Percentiles rank a stretch among this genome's conserved stretches.
Conservation (phyloP, 2,329 filamentous ascomycete species). For the Blastomyces gilchristii region DNA sequence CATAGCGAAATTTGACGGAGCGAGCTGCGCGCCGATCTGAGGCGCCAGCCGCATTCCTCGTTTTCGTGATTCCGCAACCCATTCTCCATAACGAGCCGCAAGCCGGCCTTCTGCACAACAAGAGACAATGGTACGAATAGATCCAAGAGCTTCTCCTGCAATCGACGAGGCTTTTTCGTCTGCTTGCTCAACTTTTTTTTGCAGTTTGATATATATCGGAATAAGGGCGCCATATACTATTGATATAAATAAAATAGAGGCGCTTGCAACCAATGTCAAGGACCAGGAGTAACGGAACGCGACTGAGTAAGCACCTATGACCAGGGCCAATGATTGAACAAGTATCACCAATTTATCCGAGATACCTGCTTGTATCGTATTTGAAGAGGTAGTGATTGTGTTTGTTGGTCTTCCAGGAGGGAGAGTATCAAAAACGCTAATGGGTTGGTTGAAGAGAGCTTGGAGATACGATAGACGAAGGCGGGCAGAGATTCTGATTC, state of each 20-base stretch:
- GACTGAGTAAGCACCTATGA: slow-evolving; percentile 41
- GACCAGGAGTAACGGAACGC: slow-evolving; percentile 45
- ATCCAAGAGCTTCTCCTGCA: slow-evolving; percentile 34
- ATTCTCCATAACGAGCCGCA: slow-evolving; percentile 27
- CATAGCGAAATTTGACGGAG: slow-evolving; percentile 28
- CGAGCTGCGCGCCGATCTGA: slow-evolving; percentile 25
- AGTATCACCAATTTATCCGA: slow-evolving; percentile 42
- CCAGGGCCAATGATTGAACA: slow-evolving; percentile 33
- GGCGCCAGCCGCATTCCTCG: slow-evolving; percentile 23
- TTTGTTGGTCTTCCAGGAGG: slow-evolving; percentile 43
- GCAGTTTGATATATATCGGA: slow-evolving; percentile 26
- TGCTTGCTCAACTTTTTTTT: slow-evolving; percentile 29
- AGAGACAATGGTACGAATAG: slow-evolving; percentile 37
- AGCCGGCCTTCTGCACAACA: slow-evolving; percentile 34
- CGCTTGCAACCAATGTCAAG: slow-evolving; percentile 42
- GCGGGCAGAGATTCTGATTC: slow-evolving; percentile 42
- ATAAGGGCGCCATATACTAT: slow-evolving; percentile 25
- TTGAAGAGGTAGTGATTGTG: slow-evolving; percentile 44
- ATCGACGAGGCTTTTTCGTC: slow-evolving; percentile 31
- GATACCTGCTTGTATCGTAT: slow-evolving; percentile 46
- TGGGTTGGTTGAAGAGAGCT: slow-evolving; percentile 41
- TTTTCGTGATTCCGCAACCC: slow-evolving; percentile 30
- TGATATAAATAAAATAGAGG: slow-evolving; percentile 36
- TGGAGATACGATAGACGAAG: slow-evolving; percentile 42
- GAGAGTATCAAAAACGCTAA: slow-evolving; percentile 41